phyloP scores from a whole-genome alignment of 345 rosid species.

The Cardamine resedifolia region DNA sequence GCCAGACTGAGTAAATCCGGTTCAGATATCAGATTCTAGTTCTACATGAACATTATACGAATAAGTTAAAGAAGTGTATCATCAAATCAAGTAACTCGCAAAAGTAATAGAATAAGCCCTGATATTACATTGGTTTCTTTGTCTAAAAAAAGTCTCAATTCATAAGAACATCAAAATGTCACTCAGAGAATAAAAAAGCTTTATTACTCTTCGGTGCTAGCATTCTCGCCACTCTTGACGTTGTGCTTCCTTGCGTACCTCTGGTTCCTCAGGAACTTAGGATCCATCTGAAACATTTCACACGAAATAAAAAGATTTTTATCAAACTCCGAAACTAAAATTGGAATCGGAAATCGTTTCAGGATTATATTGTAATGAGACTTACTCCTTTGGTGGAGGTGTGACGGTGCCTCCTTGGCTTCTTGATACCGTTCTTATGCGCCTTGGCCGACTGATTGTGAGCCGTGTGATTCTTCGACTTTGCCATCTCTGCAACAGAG shows the following conservation, averaged over 20 bases:
- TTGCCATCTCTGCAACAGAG: conserved; percentile 81
- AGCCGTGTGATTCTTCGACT: conserved; percentile 99
- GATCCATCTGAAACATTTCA: conserved; percentile 69
- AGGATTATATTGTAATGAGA: not conserved
- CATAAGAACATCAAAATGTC: no score
- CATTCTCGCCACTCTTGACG: conserved; percentile 49
- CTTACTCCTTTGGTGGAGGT: conserved; percentile 91
- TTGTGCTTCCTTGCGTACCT: conserved; percentile 98
- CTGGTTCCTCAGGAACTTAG: conserved; percentile 98
- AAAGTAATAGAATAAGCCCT: not conserved
- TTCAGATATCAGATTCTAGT: not conserved
- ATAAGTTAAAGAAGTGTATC: not conserved
- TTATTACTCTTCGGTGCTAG: conserved; percentile 42
- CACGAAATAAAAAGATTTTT: conserved; percentile 1
- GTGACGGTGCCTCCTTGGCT: conserved; percentile 89
- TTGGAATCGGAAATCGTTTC: not conserved
- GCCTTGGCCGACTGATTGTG: conserved; percentile 98
- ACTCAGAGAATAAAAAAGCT: no score
- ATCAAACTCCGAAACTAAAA: not conserved
- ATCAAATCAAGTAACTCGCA: not conserved
- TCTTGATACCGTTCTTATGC: conserved; percentile 98
- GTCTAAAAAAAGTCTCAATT: conserved; percentile 3
- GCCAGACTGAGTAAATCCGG: not conserved
- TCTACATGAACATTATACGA: not conserved
- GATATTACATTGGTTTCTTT: not conserved